Percentiles rank a stretch among this genome's conserved stretches.
phyloP scores from a whole-genome alignment of 495 filamentous ascomycete genomes.

The Daldinia decipiens region DNA sequence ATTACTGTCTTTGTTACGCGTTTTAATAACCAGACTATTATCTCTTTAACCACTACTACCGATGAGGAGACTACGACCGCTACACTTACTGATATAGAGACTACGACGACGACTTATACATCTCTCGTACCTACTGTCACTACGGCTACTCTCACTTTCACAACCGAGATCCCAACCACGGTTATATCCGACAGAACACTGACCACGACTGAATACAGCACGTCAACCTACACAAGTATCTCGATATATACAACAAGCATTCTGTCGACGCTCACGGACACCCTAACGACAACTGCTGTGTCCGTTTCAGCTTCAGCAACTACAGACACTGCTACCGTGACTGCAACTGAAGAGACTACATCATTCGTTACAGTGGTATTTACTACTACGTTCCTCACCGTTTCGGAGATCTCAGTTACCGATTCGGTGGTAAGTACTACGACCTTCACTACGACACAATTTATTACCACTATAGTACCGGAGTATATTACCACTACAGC shows the following conservation, averaged over 20 bases:
- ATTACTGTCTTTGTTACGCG: conserved; percentile 9
- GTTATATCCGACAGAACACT: conserved; percentile 43
- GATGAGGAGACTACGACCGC: conserved; percentile 36
- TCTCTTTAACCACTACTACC: conserved; percentile 15
- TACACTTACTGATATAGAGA: neutral
- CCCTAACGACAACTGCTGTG: conserved; percentile 41
- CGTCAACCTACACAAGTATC: conserved; percentile 41
- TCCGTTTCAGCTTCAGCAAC: conserved; percentile 39
- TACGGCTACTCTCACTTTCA: conserved; percentile 38
- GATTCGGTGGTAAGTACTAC: conserved; percentile 47
- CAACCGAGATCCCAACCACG: conserved; percentile 47
- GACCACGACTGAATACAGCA: conserved; percentile 43
- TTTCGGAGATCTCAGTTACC: conserved; percentile 44
- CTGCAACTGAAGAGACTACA: conserved; percentile 43
- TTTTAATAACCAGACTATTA: conserved; percentile 24
- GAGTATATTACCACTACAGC: conserved; percentile 37
- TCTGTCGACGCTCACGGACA: conserved; percentile 42
- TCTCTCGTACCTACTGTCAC: conserved; percentile 44
- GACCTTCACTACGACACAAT: conserved; percentile 47
- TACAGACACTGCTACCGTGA: conserved; percentile 42
- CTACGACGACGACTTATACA: conserved; percentile 45
- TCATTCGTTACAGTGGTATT: conserved; percentile 40
- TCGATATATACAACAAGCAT: conserved; percentile 38
- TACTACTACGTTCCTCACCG: conserved; percentile 47
- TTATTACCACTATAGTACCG: conserved; percentile 41